Evolutionary conservation across 163 green algal genomes (phyloP).

Genomic region (Trebouxia gelatinosa): DNA sequence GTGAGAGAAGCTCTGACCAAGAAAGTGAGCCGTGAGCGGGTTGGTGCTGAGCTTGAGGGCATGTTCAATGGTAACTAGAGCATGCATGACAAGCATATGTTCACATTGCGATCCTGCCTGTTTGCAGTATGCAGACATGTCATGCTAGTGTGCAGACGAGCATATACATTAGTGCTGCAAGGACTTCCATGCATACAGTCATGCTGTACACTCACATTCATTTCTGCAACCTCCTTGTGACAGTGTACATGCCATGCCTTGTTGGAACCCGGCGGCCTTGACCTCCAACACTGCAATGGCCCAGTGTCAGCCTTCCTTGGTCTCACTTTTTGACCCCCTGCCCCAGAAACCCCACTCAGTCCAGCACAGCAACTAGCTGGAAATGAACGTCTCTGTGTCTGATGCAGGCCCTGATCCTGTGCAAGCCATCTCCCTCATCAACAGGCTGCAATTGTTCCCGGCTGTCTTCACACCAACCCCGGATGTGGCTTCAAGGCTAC

Average conservation of each 20-base stretch:
- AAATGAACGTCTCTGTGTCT: neutral
- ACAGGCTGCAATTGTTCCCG: conserved; percentile 68
- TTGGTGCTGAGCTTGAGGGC: conserved; percentile 80
- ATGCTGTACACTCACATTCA: no score
- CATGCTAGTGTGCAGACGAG: neutral
- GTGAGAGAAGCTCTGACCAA: conserved; percentile 64
- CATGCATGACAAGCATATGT: no score
- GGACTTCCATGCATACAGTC: neutral
- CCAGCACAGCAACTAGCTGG: neutral
- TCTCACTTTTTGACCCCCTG: no score
- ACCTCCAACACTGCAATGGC: neutral
- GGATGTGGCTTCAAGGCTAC: conserved; percentile 29
- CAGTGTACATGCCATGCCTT: neutral
- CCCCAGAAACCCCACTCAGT: no score
- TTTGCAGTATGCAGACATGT: neutral
- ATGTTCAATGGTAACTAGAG: conserved; percentile 71
- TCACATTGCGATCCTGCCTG: no score
- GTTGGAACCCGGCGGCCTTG: neutral
- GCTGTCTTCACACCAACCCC: conserved; percentile 63
- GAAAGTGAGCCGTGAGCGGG: conserved; percentile 81
- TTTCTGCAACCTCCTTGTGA: neutral
- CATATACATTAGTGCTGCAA: neutral
- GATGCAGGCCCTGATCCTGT: conserved; percentile 34
- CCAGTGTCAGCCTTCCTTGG: neutral
- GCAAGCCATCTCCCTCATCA: conserved; percentile 60